Conservation (phyloP, 768 basidiomycete genomes). For the Phanerochaete sordida region DNA sequence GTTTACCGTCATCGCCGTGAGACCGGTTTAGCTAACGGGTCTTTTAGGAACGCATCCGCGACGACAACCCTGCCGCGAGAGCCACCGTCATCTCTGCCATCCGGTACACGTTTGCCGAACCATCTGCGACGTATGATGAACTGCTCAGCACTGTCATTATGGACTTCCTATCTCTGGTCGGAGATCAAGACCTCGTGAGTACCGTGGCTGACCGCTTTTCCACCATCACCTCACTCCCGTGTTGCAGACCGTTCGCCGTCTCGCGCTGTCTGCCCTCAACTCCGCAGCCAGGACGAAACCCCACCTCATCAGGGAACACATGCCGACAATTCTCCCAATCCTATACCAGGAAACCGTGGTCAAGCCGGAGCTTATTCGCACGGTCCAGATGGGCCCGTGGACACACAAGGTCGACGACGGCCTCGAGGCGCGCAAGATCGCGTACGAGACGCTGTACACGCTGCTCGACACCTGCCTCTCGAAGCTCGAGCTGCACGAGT, state of each 20-base stretch:
- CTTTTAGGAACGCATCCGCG: slow-evolving; percentile 59
- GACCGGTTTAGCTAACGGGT: slow-evolving; percentile 3
- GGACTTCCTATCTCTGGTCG: slow-evolving; percentile 88
- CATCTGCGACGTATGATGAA: slow-evolving; percentile 83
- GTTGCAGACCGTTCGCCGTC: slow-evolving; percentile 78
- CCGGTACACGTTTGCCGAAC: slow-evolving; percentile 87
- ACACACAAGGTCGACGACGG: slow-evolving; percentile 97
- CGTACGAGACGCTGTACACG: slow-evolving; percentile 97
- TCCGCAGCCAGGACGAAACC: slow-evolving; percentile 95
- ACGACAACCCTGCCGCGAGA: slow-evolving; percentile 65
- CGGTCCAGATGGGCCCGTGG: slow-evolving; percentile 97
- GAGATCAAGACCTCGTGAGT: slow-evolving; percentile 82
- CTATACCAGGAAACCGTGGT: slow-evolving; percentile 84
- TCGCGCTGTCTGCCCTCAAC: slow-evolving; percentile 88
- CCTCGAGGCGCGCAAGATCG: slow-evolving; percentile 92
- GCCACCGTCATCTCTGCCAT: slow-evolving; percentile 93
- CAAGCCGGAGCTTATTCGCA: slow-evolving; percentile 77
- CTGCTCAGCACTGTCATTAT: slow-evolving; percentile 83
- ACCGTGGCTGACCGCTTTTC: not conserved
- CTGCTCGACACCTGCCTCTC: slow-evolving; percentile 88
- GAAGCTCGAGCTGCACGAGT: slow-evolving; percentile 84
- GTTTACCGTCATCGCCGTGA: slow-evolving; percentile 15
- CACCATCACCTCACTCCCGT: not conserved
- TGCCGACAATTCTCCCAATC: slow-evolving; percentile 69
- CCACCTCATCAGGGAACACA: slow-evolving; percentile 83